Base-by-base conservation (phyloP, 2,329 filamentous ascomycete genomes). In the Gaeumannomyces sp. region DNA sequence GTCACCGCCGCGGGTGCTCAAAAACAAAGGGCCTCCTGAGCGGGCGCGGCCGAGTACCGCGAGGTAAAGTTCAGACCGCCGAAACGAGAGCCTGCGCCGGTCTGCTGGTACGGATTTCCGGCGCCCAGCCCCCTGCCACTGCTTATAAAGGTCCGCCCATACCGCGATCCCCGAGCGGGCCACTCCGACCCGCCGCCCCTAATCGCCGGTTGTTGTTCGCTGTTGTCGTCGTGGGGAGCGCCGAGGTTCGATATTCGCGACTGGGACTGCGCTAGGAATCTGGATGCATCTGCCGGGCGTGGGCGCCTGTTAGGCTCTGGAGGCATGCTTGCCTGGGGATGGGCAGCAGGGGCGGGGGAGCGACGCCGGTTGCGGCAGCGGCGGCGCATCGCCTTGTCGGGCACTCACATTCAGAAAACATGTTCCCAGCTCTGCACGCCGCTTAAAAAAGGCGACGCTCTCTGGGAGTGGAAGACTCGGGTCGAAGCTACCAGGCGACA, bases 261-360 rank as follows among this genome's bases (percentile, higher is more conserved):
- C 81, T 97, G 93, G 70, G 93, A 97, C 85, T 98, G 95, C 67
- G 93, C 92, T 72, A 99, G 87, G 76, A 99, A 99, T 71, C 89
- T 90, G 70, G 94, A 98, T 73, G 95, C 95, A 89, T 98, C 95
- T 97, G 73, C 64, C 50, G 35, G 25, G 63, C 60, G 56, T 31
- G 61, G 19, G n/a, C 45, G 25, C 25, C 38, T 53, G 38, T 62
- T 62, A 53, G 27, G 19, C 3, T 53, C 28, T 22, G 45, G 50
- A 29, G 64, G 29, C 19, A 27, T 28, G 10, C 13, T 22, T 38
- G 28, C 35, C 19, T 33, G 27, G 64, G 33, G 38, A 31, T 25
- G 22, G 4, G 6, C 7, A n/a, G 22, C 8, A 53, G 4, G 45
- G 22, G 45, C 6, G 22, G 45, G 22, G 45, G n/a, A 25, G 45